These are phyloP conservation scores for Gastrolobium bilobum DNA, from an alignment of 306 rosid species.

Conservation along the genomic window DNA sequence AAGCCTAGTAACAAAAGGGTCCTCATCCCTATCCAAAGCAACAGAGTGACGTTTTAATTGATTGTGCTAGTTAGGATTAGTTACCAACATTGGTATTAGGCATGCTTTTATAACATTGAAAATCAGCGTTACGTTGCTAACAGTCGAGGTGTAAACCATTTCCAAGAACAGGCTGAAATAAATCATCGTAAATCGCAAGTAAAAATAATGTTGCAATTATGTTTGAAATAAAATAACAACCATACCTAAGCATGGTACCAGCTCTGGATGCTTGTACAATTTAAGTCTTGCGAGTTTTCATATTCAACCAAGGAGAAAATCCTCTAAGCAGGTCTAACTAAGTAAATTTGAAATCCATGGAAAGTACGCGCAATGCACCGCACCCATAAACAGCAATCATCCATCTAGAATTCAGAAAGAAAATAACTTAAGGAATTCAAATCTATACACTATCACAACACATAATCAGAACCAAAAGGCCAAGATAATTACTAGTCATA, in stretches of 20 bases:
- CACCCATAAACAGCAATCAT: constrained; percentile 79
- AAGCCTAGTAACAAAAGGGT: background rate
- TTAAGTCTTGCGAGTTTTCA: constrained; percentile 39
- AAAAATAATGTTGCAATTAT: background rate
- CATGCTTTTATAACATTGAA: background rate
- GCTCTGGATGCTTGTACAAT: constrained; percentile 47
- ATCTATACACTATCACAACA: constrained; percentile 2
- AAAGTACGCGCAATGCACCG: constrained; percentile 63
- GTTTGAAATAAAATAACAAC: constrained; percentile 18
- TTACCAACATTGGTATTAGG: background rate
- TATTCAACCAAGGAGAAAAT: constrained; percentile 43
- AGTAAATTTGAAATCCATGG: constrained; percentile 65
- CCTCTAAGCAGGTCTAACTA: constrained; percentile 60
- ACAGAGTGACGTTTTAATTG: background rate
- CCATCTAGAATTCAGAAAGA: constrained; percentile 84
- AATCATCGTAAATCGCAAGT: background rate
- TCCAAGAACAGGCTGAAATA: constrained; percentile 13
- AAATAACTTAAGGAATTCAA: constrained; percentile 45
- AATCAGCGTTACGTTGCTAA: background rate
- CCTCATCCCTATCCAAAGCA: background rate
- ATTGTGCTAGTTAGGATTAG: background rate
- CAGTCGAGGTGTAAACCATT: background rate
- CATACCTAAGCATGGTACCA: constrained; percentile 45
- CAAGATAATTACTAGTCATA: constrained; percentile 23
- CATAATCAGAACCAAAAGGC: constrained; percentile 33